These are phyloP conservation scores for Chalciporus piperatoides DNA, from an alignment of 1,284 basidiomycete species.

Conservation along the genomic window DNA sequence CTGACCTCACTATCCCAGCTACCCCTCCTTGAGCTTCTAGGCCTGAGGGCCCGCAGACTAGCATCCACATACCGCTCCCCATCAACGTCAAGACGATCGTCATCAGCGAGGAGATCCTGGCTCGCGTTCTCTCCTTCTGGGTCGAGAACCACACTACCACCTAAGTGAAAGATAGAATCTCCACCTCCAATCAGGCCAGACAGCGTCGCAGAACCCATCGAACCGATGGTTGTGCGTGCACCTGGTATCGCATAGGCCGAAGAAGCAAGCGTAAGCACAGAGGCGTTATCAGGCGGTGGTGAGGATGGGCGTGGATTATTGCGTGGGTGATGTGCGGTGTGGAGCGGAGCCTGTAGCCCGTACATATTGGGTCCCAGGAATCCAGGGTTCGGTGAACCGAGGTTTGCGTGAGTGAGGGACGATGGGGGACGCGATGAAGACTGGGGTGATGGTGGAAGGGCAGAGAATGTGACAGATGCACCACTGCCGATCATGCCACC, in stretches of 20 bases:
- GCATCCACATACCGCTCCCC: conserved; percentile 66
- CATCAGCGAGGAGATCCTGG: conserved; percentile 59
- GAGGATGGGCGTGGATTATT: conserved; percentile 93
- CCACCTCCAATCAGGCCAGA: conserved; percentile 49
- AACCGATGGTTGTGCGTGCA: conserved; percentile 38
- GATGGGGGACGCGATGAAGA: conserved; percentile 47
- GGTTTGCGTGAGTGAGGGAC: conserved; percentile 35
- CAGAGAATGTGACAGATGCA: conserved; percentile 67
- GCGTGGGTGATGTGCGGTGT: conserved; percentile 87
- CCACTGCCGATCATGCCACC: conserved; percentile 42
- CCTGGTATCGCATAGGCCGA: conserved; percentile 80
- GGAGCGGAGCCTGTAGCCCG: conserved; percentile 74
- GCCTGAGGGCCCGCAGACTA: conserved; percentile 74
- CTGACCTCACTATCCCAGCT: conserved; percentile 84
- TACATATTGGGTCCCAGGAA: conserved; percentile 24
- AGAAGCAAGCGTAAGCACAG: conserved; percentile 87
- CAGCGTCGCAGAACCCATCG: conserved; percentile 44
- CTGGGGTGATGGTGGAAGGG: conserved; percentile 51
- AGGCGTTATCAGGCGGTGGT: conserved; percentile 88
- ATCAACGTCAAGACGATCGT: conserved; percentile 51
- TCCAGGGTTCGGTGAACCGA: conserved; percentile 25
- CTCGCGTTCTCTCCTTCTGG: conserved; percentile 63
- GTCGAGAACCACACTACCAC: conserved; percentile 47
- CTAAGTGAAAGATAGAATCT: conserved; percentile 71
- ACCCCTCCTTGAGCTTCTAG: conserved; percentile 72